A percentile compares a stretch with the other conserved stretches of the same genome.
These are phyloP conservation scores for Trichoderma brevicompactum DNA, from an alignment of 2,329 filamentous ascomycete species.

Conservation along the genomic window DNA sequence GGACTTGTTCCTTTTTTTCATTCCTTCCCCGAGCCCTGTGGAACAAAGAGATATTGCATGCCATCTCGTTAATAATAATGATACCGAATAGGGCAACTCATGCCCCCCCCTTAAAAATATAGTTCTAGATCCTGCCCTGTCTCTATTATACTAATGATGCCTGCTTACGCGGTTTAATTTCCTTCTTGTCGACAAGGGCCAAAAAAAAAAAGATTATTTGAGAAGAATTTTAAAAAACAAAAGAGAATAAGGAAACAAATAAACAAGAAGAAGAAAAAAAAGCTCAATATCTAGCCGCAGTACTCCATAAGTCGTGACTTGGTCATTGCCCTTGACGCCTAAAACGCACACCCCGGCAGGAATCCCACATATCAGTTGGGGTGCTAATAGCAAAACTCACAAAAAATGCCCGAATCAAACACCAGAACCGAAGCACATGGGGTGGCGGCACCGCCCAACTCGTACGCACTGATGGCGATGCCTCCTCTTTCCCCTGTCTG, in stretches of 20 bases:
- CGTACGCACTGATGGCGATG: background rate
- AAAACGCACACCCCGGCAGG: background rate
- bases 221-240: too few relatives aligned
- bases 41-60: background rate
- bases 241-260: background rate
- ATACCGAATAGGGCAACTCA: conserved; percentile 3
- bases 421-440: conserved; percentile 20
- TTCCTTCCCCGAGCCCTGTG: background rate
- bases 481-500: background rate
- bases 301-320: background rate
- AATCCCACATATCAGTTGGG: background rate
- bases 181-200: background rate
- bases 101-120: background rate
- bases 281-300: background rate
- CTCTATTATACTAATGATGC: background rate
- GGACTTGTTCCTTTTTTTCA: background rate
- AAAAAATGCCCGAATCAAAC: conserved; percentile 22
- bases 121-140: background rate
- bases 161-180: conserved; percentile 14
- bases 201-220: too few relatives aligned
- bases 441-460: background rate
- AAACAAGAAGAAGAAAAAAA: background rate
- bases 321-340: conserved; percentile 24
- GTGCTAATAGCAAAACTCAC: conserved; percentile 1
- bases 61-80: background rate